Evolutionary conservation across 139 green algal species (phyloP).

Genomic region (Chloropicon primus): DNA sequence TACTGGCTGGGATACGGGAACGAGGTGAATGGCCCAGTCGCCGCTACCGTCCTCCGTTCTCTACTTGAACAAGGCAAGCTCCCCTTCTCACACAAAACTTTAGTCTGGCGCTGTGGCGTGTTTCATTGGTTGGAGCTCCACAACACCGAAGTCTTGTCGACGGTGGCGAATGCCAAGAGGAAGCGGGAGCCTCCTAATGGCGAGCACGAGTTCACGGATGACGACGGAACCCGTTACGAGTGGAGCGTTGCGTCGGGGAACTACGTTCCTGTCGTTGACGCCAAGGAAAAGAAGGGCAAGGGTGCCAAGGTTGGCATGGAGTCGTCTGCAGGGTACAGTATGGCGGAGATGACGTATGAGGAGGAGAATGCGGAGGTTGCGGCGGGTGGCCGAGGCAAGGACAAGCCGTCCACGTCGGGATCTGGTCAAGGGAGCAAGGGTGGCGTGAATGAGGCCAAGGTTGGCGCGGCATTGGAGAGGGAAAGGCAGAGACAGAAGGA

Average conservation of each 20-base stretch:
- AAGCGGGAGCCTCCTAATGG: slow-evolving; percentile 32
- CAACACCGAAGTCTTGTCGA: not conserved
- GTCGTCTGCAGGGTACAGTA: not conserved
- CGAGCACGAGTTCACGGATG: slow-evolving; percentile 78
- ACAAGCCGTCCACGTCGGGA: not conserved
- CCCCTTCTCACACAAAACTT: too few relatives aligned
- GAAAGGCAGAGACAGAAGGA: not conserved
- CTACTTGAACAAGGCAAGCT: too few relatives aligned
- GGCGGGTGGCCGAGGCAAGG: not conserved
- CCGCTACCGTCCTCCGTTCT: too few relatives aligned
- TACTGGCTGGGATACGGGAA: too few relatives aligned
- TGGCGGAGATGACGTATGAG: slow-evolving; percentile 2
- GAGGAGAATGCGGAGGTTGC: not conserved
- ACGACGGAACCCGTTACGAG: slow-evolving; percentile 82
- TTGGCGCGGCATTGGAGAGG: slow-evolving; percentile 6
- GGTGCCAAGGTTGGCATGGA: too few relatives aligned
- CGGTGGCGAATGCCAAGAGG: not conserved
- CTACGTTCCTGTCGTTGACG: too few relatives aligned
- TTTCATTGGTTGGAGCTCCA: too few relatives aligned
- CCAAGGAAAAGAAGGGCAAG: too few relatives aligned
- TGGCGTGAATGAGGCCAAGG: slow-evolving; percentile 16
- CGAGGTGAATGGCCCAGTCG: too few relatives aligned
- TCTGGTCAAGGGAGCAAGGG: not conserved
- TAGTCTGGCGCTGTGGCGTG: too few relatives aligned
- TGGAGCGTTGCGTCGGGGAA: slow-evolving; percentile 60